Base-by-base conservation (phyloP, 177 flowering plant genomes). In the Tripterygium wilfordii region DNA sequence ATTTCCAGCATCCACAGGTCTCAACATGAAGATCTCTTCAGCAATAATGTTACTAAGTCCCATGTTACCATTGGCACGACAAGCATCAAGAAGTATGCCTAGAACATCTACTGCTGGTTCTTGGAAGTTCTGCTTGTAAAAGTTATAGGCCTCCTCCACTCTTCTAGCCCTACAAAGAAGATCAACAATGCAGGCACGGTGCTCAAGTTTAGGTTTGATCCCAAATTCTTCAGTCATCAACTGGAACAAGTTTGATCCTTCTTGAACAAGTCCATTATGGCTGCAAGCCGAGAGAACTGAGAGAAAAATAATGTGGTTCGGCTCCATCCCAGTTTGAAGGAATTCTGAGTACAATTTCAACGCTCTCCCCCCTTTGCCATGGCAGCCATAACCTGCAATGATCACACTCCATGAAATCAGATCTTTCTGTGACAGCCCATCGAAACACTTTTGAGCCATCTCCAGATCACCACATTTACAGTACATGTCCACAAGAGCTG, bases 401-500 rank as follows among this genome's bases (percentile, higher is more conserved):
- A 86, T 62, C 17, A 83, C 60, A 61, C 84, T 67, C 88, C 95
- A 89, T 17, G 88, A 71, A 28, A 89, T 69, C 36, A 73, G 8
- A 62, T 86, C 97, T 31, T 63, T 67, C 24, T 63, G 45, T 32
- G 67, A 52, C 68, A 82, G 78, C 38, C 33, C 21, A 29, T 76
- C 54, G 37, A 86, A 89, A 55, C 87, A 83, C 56, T 47, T 73
- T 33, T 65, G 68, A 21, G 95, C 92, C 15, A 53, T 48, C 14
- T 54, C 58, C 40, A 86, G 45, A 57, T 71, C 61, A 8, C 92
- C 95, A 51, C 95, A 86, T 71, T 89, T 89, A 5, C 66, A 72
- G 60, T 86, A 89, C 95, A 89, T 83, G 61, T 83, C 95, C 15
- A 83, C 69, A 24, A 89, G 63, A 53, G 85, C 87, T 10, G 97